Conservation (phyloP, 1,139 yeast species). For the Geotrichum histeridarum region DNA sequence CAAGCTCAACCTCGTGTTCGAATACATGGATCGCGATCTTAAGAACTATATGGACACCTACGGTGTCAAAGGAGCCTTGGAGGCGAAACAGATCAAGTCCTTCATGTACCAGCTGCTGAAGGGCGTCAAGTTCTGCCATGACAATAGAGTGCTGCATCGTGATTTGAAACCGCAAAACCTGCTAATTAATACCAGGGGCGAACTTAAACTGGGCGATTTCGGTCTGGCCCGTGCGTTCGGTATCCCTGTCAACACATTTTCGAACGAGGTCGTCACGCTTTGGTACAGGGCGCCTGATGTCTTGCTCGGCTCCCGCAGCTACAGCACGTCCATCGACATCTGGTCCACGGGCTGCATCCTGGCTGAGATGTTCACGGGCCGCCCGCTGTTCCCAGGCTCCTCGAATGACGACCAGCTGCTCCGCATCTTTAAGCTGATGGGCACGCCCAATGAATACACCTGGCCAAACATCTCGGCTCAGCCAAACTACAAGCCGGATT, state of each 20-base stretch:
- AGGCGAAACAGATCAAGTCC: conserved; percentile 72
- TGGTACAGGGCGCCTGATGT: conserved; percentile 99
- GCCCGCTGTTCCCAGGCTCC: conserved; percentile 92
- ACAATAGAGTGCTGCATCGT: conserved; percentile 87
- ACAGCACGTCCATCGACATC: conserved; percentile 92
- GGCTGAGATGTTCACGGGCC: conserved; percentile 98
- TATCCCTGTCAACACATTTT: conserved; percentile 93
- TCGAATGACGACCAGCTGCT: conserved; percentile 91
- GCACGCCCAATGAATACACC: conserved; percentile 90
- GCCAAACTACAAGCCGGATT: conserved; percentile 78
- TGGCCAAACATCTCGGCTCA: conserved; percentile 92
- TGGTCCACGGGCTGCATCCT: conserved; percentile 99
- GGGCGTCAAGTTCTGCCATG: conserved; percentile 93
- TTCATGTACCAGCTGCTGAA: conserved; percentile 89
- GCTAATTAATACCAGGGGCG: conserved; percentile 81
- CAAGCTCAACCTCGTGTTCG: conserved; percentile 88
- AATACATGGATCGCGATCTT: conserved; percentile 88
- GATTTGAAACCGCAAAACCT: conserved; percentile 94
- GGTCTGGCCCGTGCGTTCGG: conserved; percentile 98
- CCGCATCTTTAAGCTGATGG: conserved; percentile 87
- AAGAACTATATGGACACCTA: conserved; percentile 90
- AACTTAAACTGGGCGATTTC: conserved; percentile 91
- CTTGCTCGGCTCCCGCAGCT: conserved; percentile 86
- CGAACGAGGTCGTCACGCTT: conserved; percentile 93
- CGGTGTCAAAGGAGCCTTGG: conserved; percentile 75